Base-by-base conservation (phyloP, 169 alveolate species). In the Eimeria acervulina region DNA sequence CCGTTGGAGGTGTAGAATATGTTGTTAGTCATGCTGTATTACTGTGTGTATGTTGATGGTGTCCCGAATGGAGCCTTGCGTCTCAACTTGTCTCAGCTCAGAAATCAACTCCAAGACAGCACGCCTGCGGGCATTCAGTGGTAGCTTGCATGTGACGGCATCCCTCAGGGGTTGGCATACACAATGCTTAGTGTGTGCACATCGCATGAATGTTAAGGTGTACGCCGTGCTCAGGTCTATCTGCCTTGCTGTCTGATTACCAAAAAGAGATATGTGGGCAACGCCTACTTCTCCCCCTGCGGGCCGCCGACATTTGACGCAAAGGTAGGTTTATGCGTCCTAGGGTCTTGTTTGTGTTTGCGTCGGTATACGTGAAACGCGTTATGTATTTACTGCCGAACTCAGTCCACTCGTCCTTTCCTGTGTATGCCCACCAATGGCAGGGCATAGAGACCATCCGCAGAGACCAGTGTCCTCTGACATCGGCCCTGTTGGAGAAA, bases 401-500 rank as follows among this genome's bases (percentile, higher is more conserved):
- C n/a, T 55, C 33, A 13, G 63, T 59, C n/a, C 13, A 21, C 42
- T 5, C 23, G 61, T 52, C 55, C 44, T 26, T 52, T n/a, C 51
- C 40, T 2, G 47, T 51, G 70, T 28, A 23, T 19, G 19, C 44
- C 63, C 44, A 44, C 90, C 7, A 44, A 81, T 44, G n/a, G 4
- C 95, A 96, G 96, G 97, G 97, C 81, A 85, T 96, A 13, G 97
- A 96, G 95, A 70, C 97, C 44, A 78, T 96, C 70, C 90, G 97
- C 44, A 66, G 96, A 12, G 97, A 96, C 68, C 96, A 93, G 91
- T 84, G 96, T 44, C 95, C 96, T 10, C 68, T 84, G 31, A 95
- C 97, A n/a, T 76, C 95, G 33, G 83, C 94, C 28, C 33, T 95
- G 19, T 31, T 95, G 84, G 97, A 95, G 91, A 42, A 88, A n/a